Conservation (phyloP, 768 basidiomycete species). For the Lactarius vividus region DNA sequence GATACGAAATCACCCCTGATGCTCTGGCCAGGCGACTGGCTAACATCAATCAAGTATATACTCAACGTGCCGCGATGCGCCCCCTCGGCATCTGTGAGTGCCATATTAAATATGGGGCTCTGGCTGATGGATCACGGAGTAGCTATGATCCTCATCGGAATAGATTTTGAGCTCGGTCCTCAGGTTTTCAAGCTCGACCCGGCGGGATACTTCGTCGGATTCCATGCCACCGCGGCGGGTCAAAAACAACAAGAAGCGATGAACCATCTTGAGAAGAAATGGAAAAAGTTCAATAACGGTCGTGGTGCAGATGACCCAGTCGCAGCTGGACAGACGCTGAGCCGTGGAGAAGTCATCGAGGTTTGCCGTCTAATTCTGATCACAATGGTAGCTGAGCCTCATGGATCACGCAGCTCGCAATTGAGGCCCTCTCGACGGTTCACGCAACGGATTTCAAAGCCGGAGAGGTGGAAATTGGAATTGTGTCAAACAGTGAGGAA, state of each 20-base stretch:
- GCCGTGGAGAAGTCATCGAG: constrained; percentile 84
- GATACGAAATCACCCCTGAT: constrained; percentile 97
- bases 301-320: constrained; percentile 76
- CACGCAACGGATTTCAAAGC: constrained; percentile 96
- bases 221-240: constrained; percentile 94
- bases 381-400: background rate
- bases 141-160: constrained; percentile 97
- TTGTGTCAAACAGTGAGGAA: constrained; percentile 73
- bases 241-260: constrained; percentile 98
- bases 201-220: constrained; percentile 97
- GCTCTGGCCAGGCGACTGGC: constrained; percentile 92
- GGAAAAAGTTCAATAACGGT: constrained; percentile 89
- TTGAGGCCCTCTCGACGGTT: constrained; percentile 91
- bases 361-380: constrained; percentile 41
- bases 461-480: constrained; percentile 93
- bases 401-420: constrained; percentile 65
- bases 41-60: constrained; percentile 99
- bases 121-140: background rate
- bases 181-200: constrained; percentile 98
- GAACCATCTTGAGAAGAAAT: constrained; percentile 98
- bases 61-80: constrained; percentile 95
- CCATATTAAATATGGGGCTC: constrained; percentile 1
- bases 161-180: constrained; percentile 89
- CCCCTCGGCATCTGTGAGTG: constrained; percentile 89
- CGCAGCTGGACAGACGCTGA: constrained; percentile 69